Base-by-base conservation (phyloP, 208 protist species). In the Leishmania mexicana region DNA sequence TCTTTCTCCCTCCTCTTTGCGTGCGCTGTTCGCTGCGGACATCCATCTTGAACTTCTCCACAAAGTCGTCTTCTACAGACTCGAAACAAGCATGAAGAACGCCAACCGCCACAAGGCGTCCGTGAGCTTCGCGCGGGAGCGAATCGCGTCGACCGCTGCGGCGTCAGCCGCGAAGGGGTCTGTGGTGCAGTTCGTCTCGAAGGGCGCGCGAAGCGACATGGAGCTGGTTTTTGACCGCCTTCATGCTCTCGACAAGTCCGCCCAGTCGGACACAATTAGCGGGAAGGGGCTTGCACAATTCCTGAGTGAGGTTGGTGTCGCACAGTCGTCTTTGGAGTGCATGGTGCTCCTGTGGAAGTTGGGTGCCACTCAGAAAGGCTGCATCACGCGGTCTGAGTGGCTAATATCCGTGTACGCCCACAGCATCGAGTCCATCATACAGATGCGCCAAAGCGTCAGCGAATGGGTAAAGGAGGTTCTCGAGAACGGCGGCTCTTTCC, bases 331-430 rank as follows among this genome's bases (percentile, higher is more conserved):
- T 17, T 79, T 97, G 31, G 93, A 97, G 53, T 88, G 80, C 79
- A 93, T 91, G 75, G 85, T 92, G 8, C 78, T 97, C 13, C 57
- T 96, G 64, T 98, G 95, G 95, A 92, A 92, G 60, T 76, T 98
- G 19, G 87, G 92, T 7, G 87, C 91, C 0, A 91, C 88, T 24
- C 88, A 87, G 6, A 70, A 83, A 17, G 83, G 78, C 42, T 89
- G 87, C 72, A 82, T 98, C 60, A 89, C 81, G 10, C 89, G 92
- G 21, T 54, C 76, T 2, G 93, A 97, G 81, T 98, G 95, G 95
- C 71, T 95, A 40, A 78, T 79, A 68, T 78, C 89, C 8, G 89
- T 93, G 83, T 96, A 95, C 80, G 80, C 67, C 1, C 88, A 92
- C 80, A 81, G 82, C 47, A 87, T 98, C 35, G 89, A 93, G 40